Evolutionary conservation across 108 stramenopile species (phyloP), one percentile per base, ranked within the genome.

Genomic region (Discostella stelligeroides): DNA sequence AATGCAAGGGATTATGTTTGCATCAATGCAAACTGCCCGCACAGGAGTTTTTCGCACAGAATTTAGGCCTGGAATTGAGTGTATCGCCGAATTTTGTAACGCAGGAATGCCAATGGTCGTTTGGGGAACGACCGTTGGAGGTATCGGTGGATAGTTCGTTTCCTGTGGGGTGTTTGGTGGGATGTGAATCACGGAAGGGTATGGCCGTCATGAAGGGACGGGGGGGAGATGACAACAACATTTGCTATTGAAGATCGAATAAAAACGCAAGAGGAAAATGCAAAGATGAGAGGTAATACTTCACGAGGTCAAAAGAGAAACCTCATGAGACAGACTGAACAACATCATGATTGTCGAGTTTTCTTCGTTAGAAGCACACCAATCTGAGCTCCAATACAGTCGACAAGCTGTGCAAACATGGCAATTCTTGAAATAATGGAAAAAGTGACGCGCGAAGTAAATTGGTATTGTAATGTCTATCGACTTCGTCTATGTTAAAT

Each of bases 41-140:
- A 14, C 87, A 96, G 76, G 78, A 93, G 65, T 93, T 92, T 71
- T 96, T 96, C 63, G 68, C 80, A 46, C 85, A 93, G 13, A 86
- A 87, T 11, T 68, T 96, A 48, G 95, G 95, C 30, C 43, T 96
- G 67, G 58, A 82, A 18, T 77, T 96, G 72, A 89, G 86, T 0
- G 92, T 96, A 25, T 68, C 63, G 24, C 95, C 95, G 25, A 96
- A 96, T 63, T 96, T 96, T 79, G 91, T 72, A 4, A 96, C 92
- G 51, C 95, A 96, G 67, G 92, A 96, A 68, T 96, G 95, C 58
- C 92, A 93, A 43, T 96, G 95, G 95, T 89, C 86, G 66, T 96
- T 89, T 81, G 95, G 95, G 45, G 92, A 91, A 68, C 40, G 14
- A 23, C 92, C 92, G 6, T 18, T 90, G 7, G 75, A 82, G 37